Evolutionary conservation across 2,329 filamentous ascomycete species (phyloP).

Genomic region (Aspergillus quadricinctus): DNA sequence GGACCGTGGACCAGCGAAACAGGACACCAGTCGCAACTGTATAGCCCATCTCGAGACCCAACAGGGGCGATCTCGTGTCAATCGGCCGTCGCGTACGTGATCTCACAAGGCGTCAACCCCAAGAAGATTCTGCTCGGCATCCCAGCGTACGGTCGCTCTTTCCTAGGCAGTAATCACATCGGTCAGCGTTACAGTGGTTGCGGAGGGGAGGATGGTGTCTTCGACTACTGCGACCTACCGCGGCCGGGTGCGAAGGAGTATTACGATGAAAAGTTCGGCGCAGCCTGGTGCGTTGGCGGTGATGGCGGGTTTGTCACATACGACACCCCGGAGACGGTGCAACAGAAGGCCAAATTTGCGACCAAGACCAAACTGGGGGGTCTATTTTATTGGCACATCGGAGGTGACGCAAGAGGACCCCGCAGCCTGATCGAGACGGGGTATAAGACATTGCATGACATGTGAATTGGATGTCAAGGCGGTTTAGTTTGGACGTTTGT

Average conservation of each 20-base stretch:
- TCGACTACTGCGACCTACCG: conserved; percentile 71
- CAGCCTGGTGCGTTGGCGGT: conserved; percentile 65
- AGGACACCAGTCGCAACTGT: conserved; percentile 74
- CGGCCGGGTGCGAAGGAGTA: conserved; percentile 58
- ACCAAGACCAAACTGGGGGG: conserved; percentile 68
- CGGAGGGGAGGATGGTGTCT: conserved; percentile 63
- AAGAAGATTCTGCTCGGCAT: conserved; percentile 72
- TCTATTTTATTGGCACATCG: conserved; percentile 78
- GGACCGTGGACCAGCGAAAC: conserved; percentile 64
- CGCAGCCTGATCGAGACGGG: conserved; percentile 60
- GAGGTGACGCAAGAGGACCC: conserved; percentile 58
- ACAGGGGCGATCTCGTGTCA: conserved; percentile 56
- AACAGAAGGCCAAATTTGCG: conserved; percentile 69
- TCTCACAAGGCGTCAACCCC: conserved; percentile 61
- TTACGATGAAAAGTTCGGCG: conserved; percentile 63
- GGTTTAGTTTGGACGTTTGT: background rate
- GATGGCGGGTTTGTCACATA: conserved; percentile 77
- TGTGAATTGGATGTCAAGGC: conserved; percentile 18
- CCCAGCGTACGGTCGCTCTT: conserved; percentile 71
- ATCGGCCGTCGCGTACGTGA: conserved; percentile 61
- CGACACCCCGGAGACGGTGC: conserved; percentile 72
- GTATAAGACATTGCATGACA: conserved; percentile 50
- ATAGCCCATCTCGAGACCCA: conserved; percentile 42
- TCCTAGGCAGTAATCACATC: conserved; percentile 60
- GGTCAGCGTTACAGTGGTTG: conserved; percentile 55